Evolutionary conservation across 225 moss, liverwort and hornwort species (phyloP).

Genomic region (Lunularia cruciata): DNA sequence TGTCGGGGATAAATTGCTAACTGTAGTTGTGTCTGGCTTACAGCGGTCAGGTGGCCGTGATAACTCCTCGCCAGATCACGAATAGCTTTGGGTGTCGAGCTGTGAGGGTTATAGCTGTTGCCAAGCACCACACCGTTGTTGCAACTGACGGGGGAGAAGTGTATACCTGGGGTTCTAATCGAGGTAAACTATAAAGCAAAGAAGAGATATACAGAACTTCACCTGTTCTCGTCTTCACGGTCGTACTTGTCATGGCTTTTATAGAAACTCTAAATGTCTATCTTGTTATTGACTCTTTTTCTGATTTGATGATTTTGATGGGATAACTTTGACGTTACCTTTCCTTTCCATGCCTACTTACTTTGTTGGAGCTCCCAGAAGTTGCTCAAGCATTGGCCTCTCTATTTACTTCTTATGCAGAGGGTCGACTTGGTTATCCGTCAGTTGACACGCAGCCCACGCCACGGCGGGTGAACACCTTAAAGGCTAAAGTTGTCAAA

Average conservation of each 20-base stretch:
- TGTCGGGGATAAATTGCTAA: too few species aligned
- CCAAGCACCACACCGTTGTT: conserved; percentile 94
- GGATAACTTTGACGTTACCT: too few species aligned
- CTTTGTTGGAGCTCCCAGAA: not conserved
- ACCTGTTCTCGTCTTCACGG: not conserved
- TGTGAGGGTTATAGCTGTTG: conserved; percentile 82
- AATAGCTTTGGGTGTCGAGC: conserved; percentile 72
- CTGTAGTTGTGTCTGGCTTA: conserved; percentile 20
- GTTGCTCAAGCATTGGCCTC: too few species aligned
- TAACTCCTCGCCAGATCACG: conserved; percentile 74
- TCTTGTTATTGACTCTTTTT: too few species aligned
- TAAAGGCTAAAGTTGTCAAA: conserved; percentile 73
- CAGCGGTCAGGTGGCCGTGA: conserved; percentile 99
- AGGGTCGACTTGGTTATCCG: conserved; percentile 97
- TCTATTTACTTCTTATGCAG: too few species aligned
- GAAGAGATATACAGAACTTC: not conserved
- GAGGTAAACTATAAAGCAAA: conserved; percentile 59
- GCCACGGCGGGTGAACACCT: conserved; percentile 79
- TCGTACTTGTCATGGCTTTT: too few species aligned
- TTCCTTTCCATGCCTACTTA: not conserved
- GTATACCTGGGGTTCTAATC: conserved; percentile 98
- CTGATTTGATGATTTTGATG: too few species aligned
- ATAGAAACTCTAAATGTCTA: too few species aligned
- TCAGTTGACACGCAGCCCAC: conserved; percentile 94
- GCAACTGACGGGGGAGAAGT: conserved; percentile 88